These are phyloP conservation scores for Annulohypoxylon truncatum DNA, from an alignment of 2,329 filamentous ascomycete species.

Conservation along the genomic window DNA sequence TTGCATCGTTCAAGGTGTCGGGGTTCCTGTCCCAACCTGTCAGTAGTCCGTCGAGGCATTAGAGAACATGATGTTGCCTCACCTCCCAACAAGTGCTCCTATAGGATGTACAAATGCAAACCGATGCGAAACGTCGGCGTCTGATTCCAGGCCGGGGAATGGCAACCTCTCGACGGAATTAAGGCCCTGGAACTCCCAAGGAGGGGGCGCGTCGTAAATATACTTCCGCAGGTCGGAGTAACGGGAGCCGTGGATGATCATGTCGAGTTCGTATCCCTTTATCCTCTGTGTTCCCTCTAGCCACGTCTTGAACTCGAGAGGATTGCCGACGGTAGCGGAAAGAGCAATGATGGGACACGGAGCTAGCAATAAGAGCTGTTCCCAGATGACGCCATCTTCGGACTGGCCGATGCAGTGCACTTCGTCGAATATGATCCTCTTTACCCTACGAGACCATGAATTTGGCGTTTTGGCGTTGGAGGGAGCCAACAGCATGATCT, in stretches of 20 bases:
- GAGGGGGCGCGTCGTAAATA: slow-evolving; percentile 65
- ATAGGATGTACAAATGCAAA: slow-evolving; percentile 76
- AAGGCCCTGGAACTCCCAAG: slow-evolving; percentile 65
- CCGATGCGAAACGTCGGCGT: slow-evolving; percentile 56
- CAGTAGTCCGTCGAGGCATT: not conserved
- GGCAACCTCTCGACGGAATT: slow-evolving; percentile 55
- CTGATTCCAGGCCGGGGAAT: slow-evolving; percentile 59
- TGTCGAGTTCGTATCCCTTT: slow-evolving; percentile 72
- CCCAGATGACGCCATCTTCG: slow-evolving; percentile 82
- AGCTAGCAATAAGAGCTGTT: slow-evolving; percentile 78
- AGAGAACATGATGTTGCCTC: slow-evolving; percentile 25
- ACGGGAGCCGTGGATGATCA: slow-evolving; percentile 74
- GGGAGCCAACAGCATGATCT: slow-evolving; percentile 79
- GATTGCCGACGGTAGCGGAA: slow-evolving; percentile 83
- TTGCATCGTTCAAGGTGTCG: slow-evolving; percentile 75
- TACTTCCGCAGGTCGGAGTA: slow-evolving; percentile 86
- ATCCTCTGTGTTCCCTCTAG: slow-evolving; percentile 71
- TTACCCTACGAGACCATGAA: slow-evolving; percentile 74
- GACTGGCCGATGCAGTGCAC: slow-evolving; percentile 83
- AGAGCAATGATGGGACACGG: slow-evolving; percentile 83
- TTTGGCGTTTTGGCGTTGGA: slow-evolving; percentile 66
- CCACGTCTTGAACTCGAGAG: slow-evolving; percentile 76
- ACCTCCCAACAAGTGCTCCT: slow-evolving; percentile 69
- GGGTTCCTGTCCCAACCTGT: slow-evolving; percentile 54
- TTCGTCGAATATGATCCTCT: slow-evolving; percentile 84